Conservation (phyloP, 805 yeast species). For the Saccharomyces mikatae region DNA sequence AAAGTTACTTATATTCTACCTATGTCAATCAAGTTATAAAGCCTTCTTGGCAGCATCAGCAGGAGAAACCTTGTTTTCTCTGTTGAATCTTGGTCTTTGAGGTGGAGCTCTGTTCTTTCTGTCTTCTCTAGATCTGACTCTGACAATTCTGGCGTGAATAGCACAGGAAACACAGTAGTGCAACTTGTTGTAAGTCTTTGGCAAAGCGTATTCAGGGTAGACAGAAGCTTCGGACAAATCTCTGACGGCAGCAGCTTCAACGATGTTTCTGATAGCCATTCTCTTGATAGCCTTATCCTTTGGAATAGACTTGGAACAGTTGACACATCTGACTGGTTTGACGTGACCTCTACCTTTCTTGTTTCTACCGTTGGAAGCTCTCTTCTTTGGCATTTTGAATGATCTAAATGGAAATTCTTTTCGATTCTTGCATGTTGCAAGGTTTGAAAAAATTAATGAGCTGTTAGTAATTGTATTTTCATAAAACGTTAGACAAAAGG, state of each 20-base stretch:
- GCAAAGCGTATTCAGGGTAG: conserved; percentile 97
- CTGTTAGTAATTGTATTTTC: neutral
- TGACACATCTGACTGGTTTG: conserved; percentile 98
- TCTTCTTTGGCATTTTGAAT: conserved; percentile 95
- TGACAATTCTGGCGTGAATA: conserved; percentile 98
- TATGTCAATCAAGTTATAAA: conserved; percentile 32
- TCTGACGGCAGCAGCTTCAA: conserved; percentile 99
- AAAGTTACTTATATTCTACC: neutral
- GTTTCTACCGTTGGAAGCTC: conserved; percentile 99
- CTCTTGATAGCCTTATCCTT: conserved; percentile 99
- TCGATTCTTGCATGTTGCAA: neutral
- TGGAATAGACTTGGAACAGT: conserved; percentile 99
- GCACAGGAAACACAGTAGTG: conserved; percentile 99
- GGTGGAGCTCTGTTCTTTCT: conserved; percentile 99
- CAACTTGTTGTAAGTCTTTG: conserved; percentile 98
- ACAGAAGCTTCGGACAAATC: conserved; percentile 99
- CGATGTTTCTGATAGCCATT: conserved; percentile 99
- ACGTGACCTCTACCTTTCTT: conserved; percentile 99
- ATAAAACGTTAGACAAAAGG: neutral
- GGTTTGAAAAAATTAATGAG: neutral
- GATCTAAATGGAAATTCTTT: conserved; percentile 12
- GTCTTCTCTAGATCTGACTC: conserved; percentile 98
- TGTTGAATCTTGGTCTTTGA: conserved; percentile 96
- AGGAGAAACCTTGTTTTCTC: conserved; percentile 93
- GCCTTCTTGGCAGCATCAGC: conserved; percentile 96